Conservation (phyloP, 176 grass and related monocot species). For the Cocos nucifera region DNA sequence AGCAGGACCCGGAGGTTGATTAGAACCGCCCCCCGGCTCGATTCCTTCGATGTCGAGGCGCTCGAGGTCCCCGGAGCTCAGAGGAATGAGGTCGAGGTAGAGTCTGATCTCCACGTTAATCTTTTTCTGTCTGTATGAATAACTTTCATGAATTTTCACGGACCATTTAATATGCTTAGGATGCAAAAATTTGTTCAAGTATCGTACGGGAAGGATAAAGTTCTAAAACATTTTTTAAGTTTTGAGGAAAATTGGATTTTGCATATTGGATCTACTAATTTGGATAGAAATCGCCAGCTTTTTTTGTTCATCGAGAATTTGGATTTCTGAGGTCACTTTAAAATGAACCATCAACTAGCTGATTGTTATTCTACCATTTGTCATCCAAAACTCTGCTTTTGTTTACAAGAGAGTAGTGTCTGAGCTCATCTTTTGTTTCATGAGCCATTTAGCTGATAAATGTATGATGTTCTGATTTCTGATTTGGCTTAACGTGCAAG, state of each 20-base stretch:
- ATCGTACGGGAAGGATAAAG: neutral
- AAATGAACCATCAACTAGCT: no score
- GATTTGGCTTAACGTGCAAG: no score
- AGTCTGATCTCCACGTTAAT: neutral
- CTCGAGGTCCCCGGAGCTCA: constrained; percentile 60
- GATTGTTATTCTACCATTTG: no score
- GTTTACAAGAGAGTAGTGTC: no score
- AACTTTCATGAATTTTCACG: constrained; percentile 25
- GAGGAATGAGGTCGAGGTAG: constrained; percentile 37
- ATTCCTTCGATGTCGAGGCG: constrained; percentile 85
- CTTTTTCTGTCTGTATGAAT: constrained; percentile 26
- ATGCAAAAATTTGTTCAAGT: neutral
- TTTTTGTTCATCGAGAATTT: neutral
- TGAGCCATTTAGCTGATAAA: neutral
- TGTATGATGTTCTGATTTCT: no score
- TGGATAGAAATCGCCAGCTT: no score
- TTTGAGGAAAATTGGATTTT: neutral
- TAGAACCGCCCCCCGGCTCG: constrained; percentile 50
- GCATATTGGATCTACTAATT: neutral
- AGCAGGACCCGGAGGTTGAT: constrained; percentile 37
- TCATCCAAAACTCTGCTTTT: no score
- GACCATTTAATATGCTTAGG: neutral
- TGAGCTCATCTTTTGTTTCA: neutral
- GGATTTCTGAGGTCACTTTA: neutral
- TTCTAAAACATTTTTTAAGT: neutral